Conservation (phyloP, 805 yeast genomes). For the Wickerhamiella cacticola region DNA sequence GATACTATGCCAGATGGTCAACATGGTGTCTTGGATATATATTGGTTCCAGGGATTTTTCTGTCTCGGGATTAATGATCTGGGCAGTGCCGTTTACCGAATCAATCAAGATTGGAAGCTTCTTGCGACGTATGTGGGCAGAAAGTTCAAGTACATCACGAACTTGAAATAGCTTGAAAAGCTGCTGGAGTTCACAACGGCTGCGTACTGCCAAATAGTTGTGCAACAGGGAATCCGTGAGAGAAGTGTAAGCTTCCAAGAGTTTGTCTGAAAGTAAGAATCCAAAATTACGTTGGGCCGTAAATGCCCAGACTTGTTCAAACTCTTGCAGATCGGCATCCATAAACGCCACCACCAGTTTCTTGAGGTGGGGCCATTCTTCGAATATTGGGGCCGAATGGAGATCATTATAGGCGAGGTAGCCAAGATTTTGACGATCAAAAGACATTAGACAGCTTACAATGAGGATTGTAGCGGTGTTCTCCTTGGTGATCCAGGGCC, state of each 20-base stretch:
- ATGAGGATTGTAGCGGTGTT: background rate
- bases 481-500: slow-evolving; percentile 7
- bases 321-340: background rate
- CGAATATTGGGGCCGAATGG: background rate
- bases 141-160: background rate
- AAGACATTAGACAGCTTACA: background rate
- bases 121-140: background rate
- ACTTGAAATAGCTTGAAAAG: background rate
- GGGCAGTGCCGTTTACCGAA: background rate
- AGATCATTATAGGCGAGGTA: slow-evolving; percentile 5
- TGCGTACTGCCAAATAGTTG: slow-evolving; percentile 1
- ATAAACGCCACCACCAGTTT: background rate
- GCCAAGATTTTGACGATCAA: slow-evolving; percentile 2
- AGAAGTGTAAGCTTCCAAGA: background rate
- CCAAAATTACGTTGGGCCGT: background rate
- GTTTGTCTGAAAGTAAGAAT: background rate
- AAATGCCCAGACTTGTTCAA: background rate
- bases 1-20: slow-evolving; percentile 7
- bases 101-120: slow-evolving; percentile 6
- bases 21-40: background rate
- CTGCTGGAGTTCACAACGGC: background rate
- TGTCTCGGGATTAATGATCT: background rate
- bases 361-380: background rate
- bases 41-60: background rate
- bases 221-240: background rate